These are phyloP conservation scores for Fraxinus platypoda DNA, from an alignment of 305 asterid species.

Conservation along the genomic window DNA sequence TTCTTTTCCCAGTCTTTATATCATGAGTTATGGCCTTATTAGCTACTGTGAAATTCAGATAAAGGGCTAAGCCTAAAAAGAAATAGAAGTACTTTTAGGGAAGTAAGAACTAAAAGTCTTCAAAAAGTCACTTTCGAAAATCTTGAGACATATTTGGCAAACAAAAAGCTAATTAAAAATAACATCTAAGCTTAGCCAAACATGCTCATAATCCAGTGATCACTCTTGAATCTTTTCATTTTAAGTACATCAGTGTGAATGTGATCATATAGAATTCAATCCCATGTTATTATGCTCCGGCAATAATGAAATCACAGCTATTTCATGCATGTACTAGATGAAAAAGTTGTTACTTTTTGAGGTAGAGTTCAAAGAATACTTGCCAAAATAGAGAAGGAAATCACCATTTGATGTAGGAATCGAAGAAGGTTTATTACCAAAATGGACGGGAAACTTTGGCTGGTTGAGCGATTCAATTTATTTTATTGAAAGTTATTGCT, in stretches of 20 bases:
- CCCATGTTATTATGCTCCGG: neutral
- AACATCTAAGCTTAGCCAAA: neutral
- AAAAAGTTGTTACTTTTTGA: neutral
- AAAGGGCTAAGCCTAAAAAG: neutral
- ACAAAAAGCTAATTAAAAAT: neutral
- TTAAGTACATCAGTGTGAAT: neutral
- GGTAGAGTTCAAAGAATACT: neutral
- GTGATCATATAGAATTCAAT: neutral
- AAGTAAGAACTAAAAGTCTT: neutral
- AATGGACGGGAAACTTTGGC: neutral
- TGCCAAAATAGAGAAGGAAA: neutral
- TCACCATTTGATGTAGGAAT: neutral
- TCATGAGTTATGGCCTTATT: neutral
- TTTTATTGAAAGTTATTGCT: neutral
- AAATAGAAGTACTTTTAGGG: neutral
- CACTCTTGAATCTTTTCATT: neutral
- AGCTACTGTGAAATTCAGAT: neutral
- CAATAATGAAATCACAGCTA: neutral
- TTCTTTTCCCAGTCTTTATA: no score
- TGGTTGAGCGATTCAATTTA: neutral
- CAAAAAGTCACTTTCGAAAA: neutral
- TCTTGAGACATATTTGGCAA: neutral
- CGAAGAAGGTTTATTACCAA: neutral
- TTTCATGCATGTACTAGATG: neutral
- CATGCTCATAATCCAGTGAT: neutral